Conservation (phyloP, 2,329 filamentous ascomycete species). For the Colletotrichum euphorbiae region DNA sequence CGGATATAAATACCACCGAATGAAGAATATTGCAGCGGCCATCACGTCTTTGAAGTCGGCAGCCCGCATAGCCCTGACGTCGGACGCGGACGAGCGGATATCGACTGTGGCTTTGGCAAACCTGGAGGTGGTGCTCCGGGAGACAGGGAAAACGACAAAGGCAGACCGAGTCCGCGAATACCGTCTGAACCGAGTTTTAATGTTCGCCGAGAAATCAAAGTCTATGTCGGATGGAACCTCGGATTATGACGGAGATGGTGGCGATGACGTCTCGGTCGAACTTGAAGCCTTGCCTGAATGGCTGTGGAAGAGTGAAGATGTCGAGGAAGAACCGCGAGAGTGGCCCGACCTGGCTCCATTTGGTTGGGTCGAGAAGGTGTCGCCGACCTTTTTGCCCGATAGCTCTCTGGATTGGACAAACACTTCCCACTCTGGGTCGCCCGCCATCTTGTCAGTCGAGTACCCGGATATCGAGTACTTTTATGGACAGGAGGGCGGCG, state of each 20-base stretch:
- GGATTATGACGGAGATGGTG: constrained; percentile 28
- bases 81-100: constrained; percentile 48
- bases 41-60: constrained; percentile 47
- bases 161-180: constrained; percentile 46
- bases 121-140: constrained; percentile 46
- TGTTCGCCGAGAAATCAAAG: constrained; percentile 46
- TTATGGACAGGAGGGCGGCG: constrained; percentile 7
- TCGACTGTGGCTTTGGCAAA: constrained; percentile 50
- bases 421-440: constrained; percentile 24
- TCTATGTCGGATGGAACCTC: constrained; percentile 26
- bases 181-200: constrained; percentile 45
- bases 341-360: constrained; percentile 29
- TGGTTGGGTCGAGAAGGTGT: constrained; percentile 17
- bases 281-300: constrained; percentile 35
- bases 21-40: constrained; percentile 45
- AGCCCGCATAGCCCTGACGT: constrained; percentile 44
- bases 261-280: constrained; percentile 16
- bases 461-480: constrained; percentile 14
- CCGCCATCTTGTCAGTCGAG: constrained; percentile 17
- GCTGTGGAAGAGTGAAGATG: constrained; percentile 35
- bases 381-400: constrained; percentile 5
- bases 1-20: constrained; percentile 48
- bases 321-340: constrained; percentile 16
- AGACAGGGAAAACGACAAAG: constrained; percentile 41
- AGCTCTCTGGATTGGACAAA: constrained; percentile 26